Percentiles rank a stretch among this genome's conserved stretches.
phyloP scores from a whole-genome alignment of 768 basidiomycete species.

The Kwoniella mangroviensis region DNA sequence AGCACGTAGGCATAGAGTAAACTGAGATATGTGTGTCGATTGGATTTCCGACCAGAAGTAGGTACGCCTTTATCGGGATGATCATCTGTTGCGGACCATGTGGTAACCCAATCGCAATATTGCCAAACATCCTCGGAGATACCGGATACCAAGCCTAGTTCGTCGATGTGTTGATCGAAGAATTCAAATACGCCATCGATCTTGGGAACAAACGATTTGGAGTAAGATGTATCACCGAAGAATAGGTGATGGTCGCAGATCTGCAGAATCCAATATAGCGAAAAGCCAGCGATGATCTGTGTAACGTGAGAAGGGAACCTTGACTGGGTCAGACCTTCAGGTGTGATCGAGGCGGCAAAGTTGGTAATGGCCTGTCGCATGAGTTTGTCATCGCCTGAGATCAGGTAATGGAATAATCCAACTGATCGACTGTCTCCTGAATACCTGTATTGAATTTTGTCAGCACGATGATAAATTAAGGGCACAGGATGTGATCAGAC shows the following conservation, averaged over 20 bases:
- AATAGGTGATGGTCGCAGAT: conserved; percentile 38
- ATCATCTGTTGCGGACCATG: conserved; percentile 28
- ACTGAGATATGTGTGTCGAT: conserved; percentile 28
- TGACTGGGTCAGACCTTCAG: conserved; percentile 37
- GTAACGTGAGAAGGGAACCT: conserved; percentile 38
- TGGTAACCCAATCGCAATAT: conserved; percentile 42
- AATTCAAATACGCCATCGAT: conserved; percentile 39
- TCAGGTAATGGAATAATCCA: conserved; percentile 39
- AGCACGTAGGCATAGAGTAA: conserved; percentile 30
- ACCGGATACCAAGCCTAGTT: conserved; percentile 34
- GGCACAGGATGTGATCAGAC: not conserved
- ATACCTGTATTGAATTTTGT: conserved; percentile 14
- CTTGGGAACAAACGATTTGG: conserved; percentile 25
- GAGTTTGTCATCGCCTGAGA: conserved; percentile 41
- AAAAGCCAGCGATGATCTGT: conserved; percentile 44
- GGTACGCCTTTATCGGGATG: conserved; percentile 40
- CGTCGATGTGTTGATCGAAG: conserved; percentile 36
- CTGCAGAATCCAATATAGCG: conserved; percentile 37
- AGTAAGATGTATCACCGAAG: conserved; percentile 30
- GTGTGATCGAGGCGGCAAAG: conserved; percentile 36
- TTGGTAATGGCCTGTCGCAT: conserved; percentile 35
- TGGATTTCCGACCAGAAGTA: conserved; percentile 23
- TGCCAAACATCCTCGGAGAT: conserved; percentile 35
- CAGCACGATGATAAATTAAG: no score
- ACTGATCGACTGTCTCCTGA: conserved; percentile 41